A percentile compares a stretch with the other conserved stretches of the same genome.
Conservation (phyloP, 2,329 filamentous ascomycete species). For the Penicillium sp. region DNA sequence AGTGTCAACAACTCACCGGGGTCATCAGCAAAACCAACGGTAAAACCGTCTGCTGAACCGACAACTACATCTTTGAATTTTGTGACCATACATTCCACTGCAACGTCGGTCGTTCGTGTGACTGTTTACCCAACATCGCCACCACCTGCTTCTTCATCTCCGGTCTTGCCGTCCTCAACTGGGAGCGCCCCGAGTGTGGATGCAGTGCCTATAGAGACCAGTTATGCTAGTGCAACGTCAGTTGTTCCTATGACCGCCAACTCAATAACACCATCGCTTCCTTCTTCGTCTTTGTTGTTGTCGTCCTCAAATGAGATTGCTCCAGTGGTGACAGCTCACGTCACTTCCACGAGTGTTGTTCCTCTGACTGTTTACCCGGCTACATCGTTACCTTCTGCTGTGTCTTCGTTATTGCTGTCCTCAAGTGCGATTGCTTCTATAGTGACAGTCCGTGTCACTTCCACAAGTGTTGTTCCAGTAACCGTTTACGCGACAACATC, state of each 20-base stretch:
- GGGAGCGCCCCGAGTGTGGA: background rate
- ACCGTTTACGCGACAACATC: background rate
- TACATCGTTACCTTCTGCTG: background rate
- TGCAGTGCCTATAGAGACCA: background rate
- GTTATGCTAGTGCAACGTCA: background rate
- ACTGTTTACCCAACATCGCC: conserved; percentile 1
- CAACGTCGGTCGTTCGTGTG: background rate
- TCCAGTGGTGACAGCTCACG: background rate
- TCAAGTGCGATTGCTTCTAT: background rate
- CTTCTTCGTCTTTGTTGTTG: background rate
- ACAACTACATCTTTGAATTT: background rate
- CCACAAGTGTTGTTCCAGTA: background rate
- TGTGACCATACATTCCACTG: background rate
- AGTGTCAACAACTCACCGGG: background rate
- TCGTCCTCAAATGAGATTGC: background rate
- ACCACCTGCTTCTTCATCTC: background rate
- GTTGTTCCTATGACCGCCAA: background rate
- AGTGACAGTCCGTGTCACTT: background rate
- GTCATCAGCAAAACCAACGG: background rate
- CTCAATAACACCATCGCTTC: background rate
- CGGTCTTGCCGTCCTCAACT: background rate
- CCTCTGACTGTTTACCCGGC: background rate
- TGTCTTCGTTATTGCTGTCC: background rate
- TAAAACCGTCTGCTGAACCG: background rate
- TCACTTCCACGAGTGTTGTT: conserved; percentile 4